Conservation (phyloP, 306 rosid genomes). For the Lathyrus sativus region DNA sequence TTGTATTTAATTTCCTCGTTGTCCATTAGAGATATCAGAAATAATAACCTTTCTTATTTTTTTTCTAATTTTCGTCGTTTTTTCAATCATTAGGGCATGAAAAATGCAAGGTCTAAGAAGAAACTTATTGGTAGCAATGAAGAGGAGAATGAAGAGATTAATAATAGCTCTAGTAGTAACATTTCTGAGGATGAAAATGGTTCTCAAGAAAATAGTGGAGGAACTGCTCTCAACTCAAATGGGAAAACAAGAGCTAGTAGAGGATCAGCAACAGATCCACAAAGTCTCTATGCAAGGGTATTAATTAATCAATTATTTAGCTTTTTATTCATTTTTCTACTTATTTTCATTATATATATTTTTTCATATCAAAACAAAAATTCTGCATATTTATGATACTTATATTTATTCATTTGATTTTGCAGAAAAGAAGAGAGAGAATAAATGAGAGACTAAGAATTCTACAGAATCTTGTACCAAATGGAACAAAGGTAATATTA, state of each 20-base stretch:
- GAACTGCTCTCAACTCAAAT: slow-evolving; percentile 48
- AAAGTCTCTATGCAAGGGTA: slow-evolving; percentile 95
- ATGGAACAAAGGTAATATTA: slow-evolving; percentile 74
- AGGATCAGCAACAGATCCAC: slow-evolving; percentile 96
- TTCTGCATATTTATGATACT: slow-evolving; percentile 16
- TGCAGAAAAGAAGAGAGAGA: slow-evolving; percentile 92
- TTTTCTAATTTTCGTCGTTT: not conserved
- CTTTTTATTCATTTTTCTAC: not conserved
- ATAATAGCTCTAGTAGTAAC: slow-evolving; percentile 55
- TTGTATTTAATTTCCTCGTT: not conserved
- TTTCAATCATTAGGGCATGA: slow-evolving; percentile 51
- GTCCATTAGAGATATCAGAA: not conserved
- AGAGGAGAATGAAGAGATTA: slow-evolving; percentile 51
- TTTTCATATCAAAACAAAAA: not conserved
- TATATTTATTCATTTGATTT: slow-evolving; percentile 23
- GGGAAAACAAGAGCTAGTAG: slow-evolving; percentile 77
- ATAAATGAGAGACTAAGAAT: slow-evolving; percentile 78
- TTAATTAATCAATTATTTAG: slow-evolving; percentile 14
- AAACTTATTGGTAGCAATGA: slow-evolving; percentile 40
- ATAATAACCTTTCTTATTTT: too few relatives aligned
- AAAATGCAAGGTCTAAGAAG: slow-evolving; percentile 48
- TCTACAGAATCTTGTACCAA: slow-evolving; percentile 83
- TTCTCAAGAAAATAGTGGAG: slow-evolving; percentile 58
- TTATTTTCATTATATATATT: not conserved
- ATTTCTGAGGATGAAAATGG: slow-evolving; percentile 75